Percentiles rank a stretch among this genome's conserved stretches.
phyloP scores from a whole-genome alignment of 192 early-diverging fungal species.

The Backusella tarrabulga region DNA sequence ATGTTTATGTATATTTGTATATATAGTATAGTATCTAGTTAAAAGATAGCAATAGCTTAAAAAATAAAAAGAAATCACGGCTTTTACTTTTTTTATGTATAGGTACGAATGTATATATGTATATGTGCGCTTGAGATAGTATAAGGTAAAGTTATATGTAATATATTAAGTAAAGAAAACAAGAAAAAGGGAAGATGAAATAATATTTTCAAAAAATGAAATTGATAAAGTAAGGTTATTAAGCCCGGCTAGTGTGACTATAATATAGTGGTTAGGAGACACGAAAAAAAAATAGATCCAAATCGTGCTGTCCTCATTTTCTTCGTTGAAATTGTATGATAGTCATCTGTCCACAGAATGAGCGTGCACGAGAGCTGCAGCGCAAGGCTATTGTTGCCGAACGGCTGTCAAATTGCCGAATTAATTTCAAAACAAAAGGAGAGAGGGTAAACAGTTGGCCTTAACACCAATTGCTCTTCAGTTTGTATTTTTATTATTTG shows the following conservation, averaged over 20 bases:
- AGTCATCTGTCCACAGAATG: conserved; percentile 4
- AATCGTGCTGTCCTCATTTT: conserved; percentile 17
- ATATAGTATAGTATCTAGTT: not conserved
- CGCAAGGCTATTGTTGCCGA: not conserved
- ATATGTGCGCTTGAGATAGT: not conserved
- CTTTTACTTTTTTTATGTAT: not conserved
- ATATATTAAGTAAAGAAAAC: not conserved
- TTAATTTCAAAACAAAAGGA: conserved; percentile 3
- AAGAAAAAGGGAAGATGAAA: not conserved
- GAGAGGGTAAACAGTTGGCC: not conserved
- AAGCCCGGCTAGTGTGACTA: conserved; percentile 18
- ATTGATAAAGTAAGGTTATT: conserved; percentile 19
- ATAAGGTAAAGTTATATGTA: not conserved
- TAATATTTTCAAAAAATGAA: conserved; percentile 5
- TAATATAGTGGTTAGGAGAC: conserved; percentile 15
- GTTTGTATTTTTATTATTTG: conserved; percentile 1
- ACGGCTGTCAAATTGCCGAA: conserved; percentile 24
- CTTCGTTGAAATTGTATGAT: not conserved
- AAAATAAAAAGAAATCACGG: not conserved
- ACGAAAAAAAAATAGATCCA: conserved; percentile 20
- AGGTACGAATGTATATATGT: not conserved
- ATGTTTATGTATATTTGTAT: not conserved
- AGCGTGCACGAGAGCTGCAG: conserved; percentile 1
- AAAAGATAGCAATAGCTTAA: not conserved
- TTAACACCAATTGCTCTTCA: not conserved